Base-by-base conservation (phyloP, 495 filamentous ascomycete species). In the Immersiella caudata region DNA sequence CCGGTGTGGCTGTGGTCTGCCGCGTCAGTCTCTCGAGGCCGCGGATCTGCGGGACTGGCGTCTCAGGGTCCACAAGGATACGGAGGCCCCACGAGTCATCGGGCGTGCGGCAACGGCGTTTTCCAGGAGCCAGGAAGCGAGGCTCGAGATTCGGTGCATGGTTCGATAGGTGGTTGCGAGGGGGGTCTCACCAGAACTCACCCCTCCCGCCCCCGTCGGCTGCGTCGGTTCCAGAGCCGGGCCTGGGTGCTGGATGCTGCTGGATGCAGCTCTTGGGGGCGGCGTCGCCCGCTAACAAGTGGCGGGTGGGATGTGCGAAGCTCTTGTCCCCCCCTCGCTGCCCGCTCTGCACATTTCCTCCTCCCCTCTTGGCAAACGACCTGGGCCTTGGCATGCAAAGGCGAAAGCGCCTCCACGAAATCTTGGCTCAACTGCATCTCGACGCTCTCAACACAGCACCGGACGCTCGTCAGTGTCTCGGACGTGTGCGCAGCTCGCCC, bases 321-420 rank as follows among this genome's bases (percentile, higher is more conserved):
- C 21, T 55, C 51, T 57, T 66, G 61, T 29, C 62, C 29, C 24
- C 50, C 52, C 29, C 21, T 26, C 52, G n/a, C 62, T 50, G 50
- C 62, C 57, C 62, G 35, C 66, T 70, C 70, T 63, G 40, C 65
- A 56, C 63, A 65, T 65, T 40, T 52, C 60, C 26, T 68, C 58
- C 59, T 68, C 54, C 61, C 66, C 67, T 73, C 73, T 75, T 75
- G 75, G 75, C 73, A 72, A 69, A 62, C 71, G 75, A 71, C 71
- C 75, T 62, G 68, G 65, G 24, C 72, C 75, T 78, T 78, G 75
- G 75, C 75, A 78, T 78, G 75, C 75, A 77, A 75, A 57, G 71
- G 67, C 55, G 65, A 64, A 71, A 69, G 69, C 52, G 62, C 59
- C 70, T 72, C 71, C 70, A 68, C 71, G 64, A 73, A 67, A 67